These are phyloP conservation scores for Annulohypoxylon maeteangense DNA, from an alignment of 495 filamentous ascomycete species.

Conservation along the genomic window DNA sequence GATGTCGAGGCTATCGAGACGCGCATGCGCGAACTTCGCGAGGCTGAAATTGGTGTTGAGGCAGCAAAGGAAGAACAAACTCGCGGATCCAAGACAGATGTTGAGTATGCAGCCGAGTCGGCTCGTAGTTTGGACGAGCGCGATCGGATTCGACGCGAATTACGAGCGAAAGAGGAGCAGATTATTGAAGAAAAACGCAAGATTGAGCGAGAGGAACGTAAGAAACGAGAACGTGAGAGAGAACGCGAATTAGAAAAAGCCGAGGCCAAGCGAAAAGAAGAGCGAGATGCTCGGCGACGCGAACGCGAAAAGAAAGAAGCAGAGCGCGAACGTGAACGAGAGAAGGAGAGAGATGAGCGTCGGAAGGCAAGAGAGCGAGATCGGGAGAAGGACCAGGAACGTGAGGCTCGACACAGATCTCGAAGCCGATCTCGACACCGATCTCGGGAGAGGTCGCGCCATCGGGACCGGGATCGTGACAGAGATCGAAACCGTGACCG, in stretches of 20 bases:
- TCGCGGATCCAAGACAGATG: conserved; percentile 81
- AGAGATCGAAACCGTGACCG: conserved; percentile 48
- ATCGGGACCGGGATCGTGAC: conserved; percentile 48
- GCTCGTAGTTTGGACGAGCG: conserved; percentile 72
- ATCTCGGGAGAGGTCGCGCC: conserved; percentile 43
- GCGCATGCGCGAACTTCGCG: conserved; percentile 74
- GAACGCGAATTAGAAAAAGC: conserved; percentile 70
- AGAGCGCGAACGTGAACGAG: conserved; percentile 66
- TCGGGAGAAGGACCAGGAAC: conserved; percentile 49
- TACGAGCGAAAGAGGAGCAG: conserved; percentile 68
- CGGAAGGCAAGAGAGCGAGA: conserved; percentile 54
- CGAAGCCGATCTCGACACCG: conserved; percentile 47
- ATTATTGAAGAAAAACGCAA: conserved; percentile 74
- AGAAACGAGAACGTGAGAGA: conserved; percentile 64
- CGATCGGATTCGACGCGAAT: conserved; percentile 71
- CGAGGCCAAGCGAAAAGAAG: conserved; percentile 67
- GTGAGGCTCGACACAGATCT: conserved; percentile 42
- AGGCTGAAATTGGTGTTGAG: conserved; percentile 79
- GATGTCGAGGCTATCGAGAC: conserved; percentile 72
- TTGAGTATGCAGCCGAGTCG: conserved; percentile 79
- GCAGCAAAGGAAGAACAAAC: conserved; percentile 72
- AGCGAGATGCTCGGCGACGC: conserved; percentile 65
- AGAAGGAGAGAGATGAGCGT: conserved; percentile 65
- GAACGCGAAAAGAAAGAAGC: conserved; percentile 66
- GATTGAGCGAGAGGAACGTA: conserved; percentile 70